Evolutionary conservation across 129 eudicot genomes (phyloP), one percentile per base, ranked within the genome.

Genomic region (Arctium lappa): DNA sequence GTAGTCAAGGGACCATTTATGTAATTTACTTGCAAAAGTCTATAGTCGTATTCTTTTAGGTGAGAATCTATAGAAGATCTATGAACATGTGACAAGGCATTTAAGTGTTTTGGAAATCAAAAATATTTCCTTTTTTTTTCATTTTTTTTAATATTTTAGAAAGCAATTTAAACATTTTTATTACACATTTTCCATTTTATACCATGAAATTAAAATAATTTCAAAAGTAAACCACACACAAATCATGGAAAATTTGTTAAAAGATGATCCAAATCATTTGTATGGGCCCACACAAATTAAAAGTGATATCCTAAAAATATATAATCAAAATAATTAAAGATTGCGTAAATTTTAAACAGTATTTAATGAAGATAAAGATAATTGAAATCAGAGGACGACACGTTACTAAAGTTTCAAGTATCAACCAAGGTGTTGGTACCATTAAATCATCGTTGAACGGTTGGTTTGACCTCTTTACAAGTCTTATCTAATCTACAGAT

Each of bases 41-140:
- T 69, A 48, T 69, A 32, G 62, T 53, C 38, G 27, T 53, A 71
- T 69, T 10, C 38, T 36, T 50, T 72, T 80, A 22, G 38, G 29
- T 29, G 37, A 74, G 85, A 74, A 82, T 82, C 75, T 42, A 42
- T 39, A 31, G 50, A 65, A 65, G 48, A 74, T 82, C 42, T 44
- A 34, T n/a, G 27, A 71, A 6, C 83, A 70, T 80, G 42, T 73
- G 85, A 62, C 74, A 60, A 73, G 53, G 48, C 80, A 81, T 65
- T 32, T 9, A 74, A 74, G 50, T 81, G 80, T 74, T 15, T 42
- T 40, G 85, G 53, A 82, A 75, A 74, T 82, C 33, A 42, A 66
- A 82, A 74, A 18, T 65, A 12, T 22, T 22, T 22, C 27, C 0
- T 22, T 22, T 22, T 22, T 63, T 68, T 15, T 66, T 11, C 12